These are phyloP conservation scores for Xylaria sp. DNA, from an alignment of 2,329 filamentous ascomycete genomes.

Conservation along the genomic window DNA sequence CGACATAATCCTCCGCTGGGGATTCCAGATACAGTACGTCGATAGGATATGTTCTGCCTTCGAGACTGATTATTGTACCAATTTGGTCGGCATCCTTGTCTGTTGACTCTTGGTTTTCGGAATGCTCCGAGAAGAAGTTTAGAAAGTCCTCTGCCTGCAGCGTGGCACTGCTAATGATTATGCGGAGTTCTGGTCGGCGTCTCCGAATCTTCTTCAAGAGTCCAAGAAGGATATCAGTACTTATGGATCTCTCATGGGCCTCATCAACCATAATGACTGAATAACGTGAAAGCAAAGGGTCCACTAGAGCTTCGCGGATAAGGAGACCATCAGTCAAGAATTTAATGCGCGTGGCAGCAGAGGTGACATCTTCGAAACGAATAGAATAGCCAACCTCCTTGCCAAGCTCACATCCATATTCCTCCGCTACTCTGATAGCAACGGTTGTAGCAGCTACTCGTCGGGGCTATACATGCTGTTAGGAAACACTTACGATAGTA, in stretches of 20 bases:
- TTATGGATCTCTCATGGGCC: constrained; percentile 88
- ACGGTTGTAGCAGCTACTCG: constrained; percentile 89
- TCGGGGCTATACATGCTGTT: constrained; percentile 57
- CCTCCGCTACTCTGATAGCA: constrained; percentile 81
- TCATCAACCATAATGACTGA: constrained; percentile 98
- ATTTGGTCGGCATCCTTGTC: constrained; percentile 25
- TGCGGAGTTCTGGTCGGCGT: constrained; percentile 72
- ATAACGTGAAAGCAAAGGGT: constrained; percentile 84
- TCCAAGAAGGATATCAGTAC: constrained; percentile 84
- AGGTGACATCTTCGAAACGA: constrained; percentile 85
- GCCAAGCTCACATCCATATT: constrained; percentile 78
- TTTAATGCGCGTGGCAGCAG: constrained; percentile 79
- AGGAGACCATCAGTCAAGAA: constrained; percentile 92
- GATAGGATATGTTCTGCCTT: constrained; percentile 84
- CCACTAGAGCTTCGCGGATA: constrained; percentile 85
- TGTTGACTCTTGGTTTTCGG: constrained; percentile 34
- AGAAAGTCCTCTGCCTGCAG: constrained; percentile 84
- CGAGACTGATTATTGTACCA: constrained; percentile 70
- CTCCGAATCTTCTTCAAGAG: constrained; percentile 85
- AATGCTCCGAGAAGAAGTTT: constrained; percentile 59
- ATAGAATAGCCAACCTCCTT: constrained; percentile 94
- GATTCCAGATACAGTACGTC: constrained; percentile 75
- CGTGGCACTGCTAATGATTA: constrained; percentile 91
- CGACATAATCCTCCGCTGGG: constrained; percentile 80
- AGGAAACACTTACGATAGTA: constrained; percentile 3